Evolutionary conservation across 2,329 filamentous ascomycete genomes (phyloP).

Genomic region (Nothomitra cinnamomea): DNA sequence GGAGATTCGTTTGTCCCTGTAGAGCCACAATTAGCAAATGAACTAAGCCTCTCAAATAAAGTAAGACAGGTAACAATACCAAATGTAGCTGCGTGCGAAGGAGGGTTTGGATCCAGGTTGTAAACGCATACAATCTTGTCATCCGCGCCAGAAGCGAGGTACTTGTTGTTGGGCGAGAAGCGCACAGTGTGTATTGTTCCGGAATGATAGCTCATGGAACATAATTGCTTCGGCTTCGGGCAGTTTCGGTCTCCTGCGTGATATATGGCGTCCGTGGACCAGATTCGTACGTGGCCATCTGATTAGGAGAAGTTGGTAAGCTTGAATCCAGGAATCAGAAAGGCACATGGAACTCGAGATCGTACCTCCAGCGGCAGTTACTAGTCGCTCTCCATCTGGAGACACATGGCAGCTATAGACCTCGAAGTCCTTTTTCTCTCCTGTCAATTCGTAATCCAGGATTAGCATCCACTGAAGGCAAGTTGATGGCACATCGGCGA

Average conservation of each 20-base stretch:
- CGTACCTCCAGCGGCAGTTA: conserved; percentile 80
- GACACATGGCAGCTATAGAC: conserved; percentile 98
- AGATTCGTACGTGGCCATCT: conserved; percentile 95
- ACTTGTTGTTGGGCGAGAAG: conserved; percentile 89
- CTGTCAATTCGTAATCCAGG: conserved; percentile 25
- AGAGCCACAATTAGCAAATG: conserved; percentile 8
- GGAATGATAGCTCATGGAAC: conserved; percentile 95
- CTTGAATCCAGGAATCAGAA: conserved; percentile 4
- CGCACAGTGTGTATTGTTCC: conserved; percentile 94
- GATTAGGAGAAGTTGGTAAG: conserved; percentile 9
- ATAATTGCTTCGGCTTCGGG: conserved; percentile 74
- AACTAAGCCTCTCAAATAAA: conserved; percentile 2
- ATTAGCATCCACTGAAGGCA: conserved; percentile 8
- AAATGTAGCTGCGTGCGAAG: conserved; percentile 60
- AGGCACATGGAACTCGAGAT: conserved; percentile 5
- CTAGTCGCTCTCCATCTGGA: conserved; percentile 77
- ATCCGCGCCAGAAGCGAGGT: conserved; percentile 90
- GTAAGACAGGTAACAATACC: conserved; percentile 32
- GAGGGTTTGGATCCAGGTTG: conserved; percentile 66
- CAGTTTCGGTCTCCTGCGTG: conserved; percentile 57
- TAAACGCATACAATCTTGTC: conserved; percentile 99
- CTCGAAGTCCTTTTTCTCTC: conserved; percentile 95
- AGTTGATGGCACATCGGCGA: not conserved
- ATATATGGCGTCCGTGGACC: conserved; percentile 90
- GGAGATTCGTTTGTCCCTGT: conserved; percentile 71